phyloP scores from a whole-genome alignment of 805 yeast genomes.

The Candida jianshihensis region DNA sequence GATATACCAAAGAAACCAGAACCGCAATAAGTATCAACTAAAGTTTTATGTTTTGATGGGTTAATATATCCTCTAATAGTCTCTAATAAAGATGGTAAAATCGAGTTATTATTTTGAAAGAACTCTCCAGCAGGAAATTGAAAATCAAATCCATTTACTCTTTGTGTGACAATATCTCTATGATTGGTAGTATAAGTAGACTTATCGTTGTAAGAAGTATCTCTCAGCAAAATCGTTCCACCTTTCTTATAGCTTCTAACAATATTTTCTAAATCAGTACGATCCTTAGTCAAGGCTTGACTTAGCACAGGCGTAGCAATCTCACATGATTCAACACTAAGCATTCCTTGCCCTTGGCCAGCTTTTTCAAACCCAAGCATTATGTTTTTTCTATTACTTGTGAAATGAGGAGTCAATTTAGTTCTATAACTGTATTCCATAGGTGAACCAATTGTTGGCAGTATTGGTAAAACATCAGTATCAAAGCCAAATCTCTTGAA shows the following conservation, averaged over 20 bases:
- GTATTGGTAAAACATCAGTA: constrained; percentile 39
- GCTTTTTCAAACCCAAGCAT: constrained; percentile 74
- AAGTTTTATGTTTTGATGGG: constrained; percentile 39
- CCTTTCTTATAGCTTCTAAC: constrained; percentile 54
- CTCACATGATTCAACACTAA: constrained; percentile 86
- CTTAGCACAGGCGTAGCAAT: constrained; percentile 82
- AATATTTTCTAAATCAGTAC: constrained; percentile 40
- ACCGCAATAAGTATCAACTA: constrained; percentile 97
- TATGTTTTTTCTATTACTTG: constrained; percentile 52
- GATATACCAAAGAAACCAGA: constrained; percentile 89
- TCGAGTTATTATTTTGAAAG: constrained; percentile 92
- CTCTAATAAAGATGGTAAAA: constrained; percentile 71
- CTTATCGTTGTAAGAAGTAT: constrained; percentile 44
- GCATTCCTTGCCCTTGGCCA: constrained; percentile 34
- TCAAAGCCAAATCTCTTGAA: constrained; percentile 66
- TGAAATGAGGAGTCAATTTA: constrained; percentile 92
- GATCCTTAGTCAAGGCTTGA: constrained; percentile 61
- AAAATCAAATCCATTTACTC: constrained; percentile 62
- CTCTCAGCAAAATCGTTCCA: constrained; percentile 84
- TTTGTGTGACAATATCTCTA: constrained; percentile 70
- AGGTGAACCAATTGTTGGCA: constrained; percentile 70
- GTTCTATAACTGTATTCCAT: constrained; percentile 71
- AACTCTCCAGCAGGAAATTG: constrained; percentile 93
- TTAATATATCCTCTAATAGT: constrained; percentile 66
- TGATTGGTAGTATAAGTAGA: constrained; percentile 64